Base-by-base conservation (phyloP, 345 rosid species). In the Citrus australasica region DNA sequence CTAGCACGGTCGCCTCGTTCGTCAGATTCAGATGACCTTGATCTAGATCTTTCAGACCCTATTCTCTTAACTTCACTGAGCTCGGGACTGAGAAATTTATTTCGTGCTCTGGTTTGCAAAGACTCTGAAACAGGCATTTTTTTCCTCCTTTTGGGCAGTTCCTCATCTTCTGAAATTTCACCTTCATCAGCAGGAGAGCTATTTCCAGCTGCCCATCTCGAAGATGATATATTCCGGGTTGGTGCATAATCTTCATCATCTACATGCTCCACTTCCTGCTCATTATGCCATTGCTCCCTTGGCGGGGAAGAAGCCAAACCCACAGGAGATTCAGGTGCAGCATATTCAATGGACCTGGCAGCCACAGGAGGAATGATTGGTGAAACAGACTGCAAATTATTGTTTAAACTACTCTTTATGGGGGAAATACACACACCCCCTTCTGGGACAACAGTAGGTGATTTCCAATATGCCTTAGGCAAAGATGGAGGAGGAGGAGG, bases 151-250 rank as follows among this genome's bases (percentile, higher is more conserved):
- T 78, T 94, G 68, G 83, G 86, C 71, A 79, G 73, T 83, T 83
- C 95, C 76, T 82, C 89, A 79, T 88, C 90, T 76, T 91, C 98
- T 56, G 90, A 82, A 62, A 95, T 88, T 76, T 93, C 99, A 80
- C 97, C 97, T 82, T 93, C 94, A 79, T 92, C 99, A 81, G 79
- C 84, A 7, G 99, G 98, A 81, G 99, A 94, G 83, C 79, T 89
- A 83, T 89, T 85, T 9, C 97, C 94, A 71, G 92, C 87, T 16
- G 98, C 99, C 99, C 99, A 97, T 81, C 98, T 92, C 7, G 99
- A 97, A 79, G 95, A 94, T 33, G 97, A 94, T 69, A 97, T 97
- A 84, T 94, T 92, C 74, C 92, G 85, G 24, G 90, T 89, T 10
- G 94, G 98, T 64, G 85, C 83, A 83, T 90, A 92, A 82, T 93